Percentiles rank a stretch among this genome's conserved stretches.
phyloP scores from a whole-genome alignment of 2,329 filamentous ascomycete species.

The Torrubiellomyces zombiae region DNA sequence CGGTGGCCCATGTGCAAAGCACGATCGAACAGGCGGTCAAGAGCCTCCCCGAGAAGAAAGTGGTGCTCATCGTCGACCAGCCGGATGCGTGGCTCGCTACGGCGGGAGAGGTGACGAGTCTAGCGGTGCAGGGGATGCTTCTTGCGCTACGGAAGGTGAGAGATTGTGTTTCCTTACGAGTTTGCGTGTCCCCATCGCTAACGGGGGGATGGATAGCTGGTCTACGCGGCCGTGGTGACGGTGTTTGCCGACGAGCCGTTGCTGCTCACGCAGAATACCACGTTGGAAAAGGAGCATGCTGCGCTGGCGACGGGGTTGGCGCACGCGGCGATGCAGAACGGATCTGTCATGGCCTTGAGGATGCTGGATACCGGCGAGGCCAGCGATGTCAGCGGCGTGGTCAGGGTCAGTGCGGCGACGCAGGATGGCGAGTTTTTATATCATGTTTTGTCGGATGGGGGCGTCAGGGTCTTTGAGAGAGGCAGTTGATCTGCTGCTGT shows the following conservation, averaged over 20 bases:
- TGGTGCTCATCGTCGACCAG: slow-evolving; percentile 49
- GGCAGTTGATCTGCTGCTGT: slow-evolving; percentile 34
- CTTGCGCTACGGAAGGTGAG: slow-evolving; percentile 46
- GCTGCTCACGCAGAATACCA: slow-evolving; percentile 40
- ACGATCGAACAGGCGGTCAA: slow-evolving; percentile 23
- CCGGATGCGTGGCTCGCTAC: slow-evolving; percentile 48
- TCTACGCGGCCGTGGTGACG: slow-evolving; percentile 49
- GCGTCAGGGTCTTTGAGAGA: slow-evolving; percentile 69
- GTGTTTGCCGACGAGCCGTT: slow-evolving; percentile 61
- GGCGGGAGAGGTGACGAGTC: slow-evolving; percentile 25
- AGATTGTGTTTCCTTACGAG: too few species aligned
- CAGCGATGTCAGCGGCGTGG: slow-evolving; percentile 75
- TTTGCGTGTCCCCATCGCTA: too few species aligned
- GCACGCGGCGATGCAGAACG: slow-evolving; percentile 63
- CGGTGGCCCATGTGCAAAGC: slow-evolving; percentile 18
- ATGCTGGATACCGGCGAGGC: slow-evolving; percentile 77
- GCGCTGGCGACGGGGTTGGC: slow-evolving; percentile 54
- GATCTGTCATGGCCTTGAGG: slow-evolving; percentile 54
- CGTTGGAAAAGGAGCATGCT: slow-evolving; percentile 53
- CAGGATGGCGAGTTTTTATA: slow-evolving; percentile 60
- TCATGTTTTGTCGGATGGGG: slow-evolving; percentile 62
- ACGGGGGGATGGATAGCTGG: too few species aligned
- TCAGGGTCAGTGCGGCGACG: slow-evolving; percentile 41
- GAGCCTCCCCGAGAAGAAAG: slow-evolving; percentile 16
- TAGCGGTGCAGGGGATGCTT: slow-evolving; percentile 37